These are phyloP conservation scores for Penicillium roqueforti DNA, from an alignment of 495 filamentous ascomycete species.

Conservation along the genomic window DNA sequence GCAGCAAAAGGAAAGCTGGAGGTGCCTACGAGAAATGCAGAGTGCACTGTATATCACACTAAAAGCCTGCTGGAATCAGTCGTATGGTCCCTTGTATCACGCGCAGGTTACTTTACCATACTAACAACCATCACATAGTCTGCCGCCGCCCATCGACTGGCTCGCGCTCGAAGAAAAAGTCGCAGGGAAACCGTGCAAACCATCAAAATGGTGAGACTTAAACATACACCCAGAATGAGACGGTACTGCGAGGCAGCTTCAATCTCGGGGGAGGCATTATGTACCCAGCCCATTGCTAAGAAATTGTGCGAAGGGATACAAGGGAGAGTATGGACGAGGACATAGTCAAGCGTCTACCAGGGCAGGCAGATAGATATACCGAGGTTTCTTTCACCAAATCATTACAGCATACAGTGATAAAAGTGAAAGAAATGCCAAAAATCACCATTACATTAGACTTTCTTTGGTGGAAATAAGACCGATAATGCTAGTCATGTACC, in stretches of 20 bases:
- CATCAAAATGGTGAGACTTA: conserved; percentile 40
- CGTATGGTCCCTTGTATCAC: not conserved
- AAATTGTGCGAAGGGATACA: not conserved
- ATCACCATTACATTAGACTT: not conserved
- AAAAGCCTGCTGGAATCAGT: conserved; percentile 26
- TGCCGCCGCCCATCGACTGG: conserved; percentile 39
- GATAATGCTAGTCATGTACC: not conserved
- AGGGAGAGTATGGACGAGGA: not conserved
- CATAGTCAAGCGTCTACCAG: not conserved
- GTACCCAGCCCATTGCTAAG: conserved; percentile 40
- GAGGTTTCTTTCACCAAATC: too few species aligned
- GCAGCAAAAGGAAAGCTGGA: not conserved
- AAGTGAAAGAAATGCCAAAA: not conserved
- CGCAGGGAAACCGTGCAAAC: conserved; percentile 34
- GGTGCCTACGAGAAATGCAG: conserved; percentile 47
- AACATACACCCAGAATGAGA: conserved; percentile 42
- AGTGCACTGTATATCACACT: conserved; percentile 47
- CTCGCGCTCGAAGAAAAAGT: conserved; percentile 29
- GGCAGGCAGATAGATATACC: not conserved
- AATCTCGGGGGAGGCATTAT: conserved; percentile 40
- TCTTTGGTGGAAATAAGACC: not conserved
- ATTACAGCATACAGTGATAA: too few species aligned
- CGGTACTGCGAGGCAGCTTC: conserved; percentile 39
- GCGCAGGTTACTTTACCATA: conserved; percentile 26
- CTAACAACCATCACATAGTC: conserved; percentile 47